These are phyloP conservation scores for Terfezia boudieri DNA, from an alignment of 495 filamentous ascomycete species.

Conservation along the genomic window DNA sequence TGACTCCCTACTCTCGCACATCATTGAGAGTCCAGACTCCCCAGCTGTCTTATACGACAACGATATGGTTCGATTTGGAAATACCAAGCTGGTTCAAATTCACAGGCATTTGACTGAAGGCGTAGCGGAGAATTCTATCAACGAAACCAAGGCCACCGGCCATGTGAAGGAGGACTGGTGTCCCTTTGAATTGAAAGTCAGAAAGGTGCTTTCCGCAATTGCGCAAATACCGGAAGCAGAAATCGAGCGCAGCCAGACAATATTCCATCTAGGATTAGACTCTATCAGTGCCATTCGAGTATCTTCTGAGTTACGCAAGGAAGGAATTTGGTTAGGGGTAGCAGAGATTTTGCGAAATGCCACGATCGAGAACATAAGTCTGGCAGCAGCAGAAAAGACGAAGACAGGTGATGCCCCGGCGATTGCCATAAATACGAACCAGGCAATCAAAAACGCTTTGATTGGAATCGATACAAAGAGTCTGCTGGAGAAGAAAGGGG, in stretches of 20 bases:
- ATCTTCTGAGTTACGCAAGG: constrained; percentile 37
- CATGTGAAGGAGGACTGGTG: constrained; percentile 19
- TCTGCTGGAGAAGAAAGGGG: constrained; percentile 13
- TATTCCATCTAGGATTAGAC: constrained; percentile 74
- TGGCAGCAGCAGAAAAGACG: constrained; percentile 3
- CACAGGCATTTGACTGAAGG: background rate
- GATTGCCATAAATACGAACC: constrained; percentile 9
- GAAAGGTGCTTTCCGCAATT: constrained; percentile 38
- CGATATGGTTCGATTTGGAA: constrained; percentile 19
- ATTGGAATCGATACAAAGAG: constrained; percentile 16
- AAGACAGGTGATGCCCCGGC: constrained; percentile 1
- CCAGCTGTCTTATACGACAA: constrained; percentile 31
- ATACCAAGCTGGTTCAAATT: constrained; percentile 2
- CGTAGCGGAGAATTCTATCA: background rate
- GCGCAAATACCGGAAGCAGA: constrained; percentile 35
- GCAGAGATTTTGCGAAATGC: constrained; percentile 41
- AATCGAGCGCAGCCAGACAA: constrained; percentile 40
- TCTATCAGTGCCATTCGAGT: constrained; percentile 72
- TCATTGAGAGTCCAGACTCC: constrained; percentile 26
- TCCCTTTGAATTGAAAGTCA: constrained; percentile 28
- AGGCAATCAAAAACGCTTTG: constrained; percentile 20
- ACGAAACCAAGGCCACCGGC: background rate
- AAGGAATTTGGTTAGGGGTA: constrained; percentile 34
- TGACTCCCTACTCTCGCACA: constrained; percentile 29
- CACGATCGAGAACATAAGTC: constrained; percentile 38